A percentile compares a stretch with the other conserved stretches of the same genome.
Evolutionary conservation across 495 filamentous ascomycete species (phyloP).

Genomic region (Rhypophila decipiens): DNA sequence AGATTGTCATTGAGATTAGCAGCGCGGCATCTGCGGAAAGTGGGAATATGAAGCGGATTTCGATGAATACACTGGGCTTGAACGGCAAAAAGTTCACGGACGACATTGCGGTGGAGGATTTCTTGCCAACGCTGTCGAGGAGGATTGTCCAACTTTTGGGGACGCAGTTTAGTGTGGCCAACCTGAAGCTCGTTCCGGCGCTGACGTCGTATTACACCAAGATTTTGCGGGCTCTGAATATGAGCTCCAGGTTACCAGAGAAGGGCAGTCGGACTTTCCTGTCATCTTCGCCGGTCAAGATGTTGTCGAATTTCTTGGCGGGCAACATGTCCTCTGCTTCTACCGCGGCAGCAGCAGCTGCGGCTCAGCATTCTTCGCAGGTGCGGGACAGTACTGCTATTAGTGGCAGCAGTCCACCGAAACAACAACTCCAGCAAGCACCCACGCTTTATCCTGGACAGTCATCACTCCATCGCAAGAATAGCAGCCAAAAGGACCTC

Average conservation of each 20-base stretch:
- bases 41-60: constrained; percentile 32
- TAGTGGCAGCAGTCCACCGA: no score
- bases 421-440: no score
- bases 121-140: constrained; percentile 56
- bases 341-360: constrained; percentile 9
- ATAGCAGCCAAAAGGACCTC: constrained; percentile 37
- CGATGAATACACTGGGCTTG: constrained; percentile 55
- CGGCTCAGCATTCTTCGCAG: no score
- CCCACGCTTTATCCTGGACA: constrained; percentile 10
- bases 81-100: constrained; percentile 61
- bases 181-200: constrained; percentile 57
- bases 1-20: constrained; percentile 52
- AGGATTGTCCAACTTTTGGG: constrained; percentile 55
- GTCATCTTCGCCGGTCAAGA: constrained; percentile 79
- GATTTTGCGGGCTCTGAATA: constrained; percentile 63
- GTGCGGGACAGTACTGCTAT: background rate
- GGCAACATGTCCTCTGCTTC: constrained; percentile 33
- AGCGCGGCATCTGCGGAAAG: no score
- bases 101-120: constrained; percentile 58
- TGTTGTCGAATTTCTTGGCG: constrained; percentile 76
- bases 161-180: constrained; percentile 61
- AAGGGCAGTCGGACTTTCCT: constrained; percentile 55
- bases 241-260: constrained; percentile 54
- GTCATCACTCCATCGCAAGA: constrained; percentile 27
- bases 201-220: constrained; percentile 64